These are phyloP conservation scores for Friedmanniomyces endolithicus DNA, from an alignment of 495 filamentous ascomycete genomes.

Conservation along the genomic window DNA sequence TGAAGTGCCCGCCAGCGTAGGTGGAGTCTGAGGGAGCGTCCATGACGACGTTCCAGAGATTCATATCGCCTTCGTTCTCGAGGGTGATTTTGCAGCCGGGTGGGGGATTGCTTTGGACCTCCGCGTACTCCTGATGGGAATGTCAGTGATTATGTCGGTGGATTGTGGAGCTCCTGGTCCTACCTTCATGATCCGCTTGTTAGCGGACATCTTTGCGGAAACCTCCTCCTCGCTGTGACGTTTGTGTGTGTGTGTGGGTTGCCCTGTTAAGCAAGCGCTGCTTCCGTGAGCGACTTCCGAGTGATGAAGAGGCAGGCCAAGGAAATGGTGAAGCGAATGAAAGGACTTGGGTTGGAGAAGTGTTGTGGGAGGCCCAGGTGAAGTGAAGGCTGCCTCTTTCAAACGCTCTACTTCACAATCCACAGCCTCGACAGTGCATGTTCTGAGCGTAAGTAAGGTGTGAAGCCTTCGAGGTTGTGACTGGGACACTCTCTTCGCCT, in stretches of 20 bases:
- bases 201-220: slow-evolving; percentile 24
- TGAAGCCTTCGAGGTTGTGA: too few species aligned
- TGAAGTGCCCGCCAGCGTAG: slow-evolving; percentile 57
- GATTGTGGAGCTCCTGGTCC: background rate
- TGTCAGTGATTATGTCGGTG: background rate
- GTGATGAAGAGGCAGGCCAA: background rate
- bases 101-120: slow-evolving; percentile 27
- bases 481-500: too few species aligned
- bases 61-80: slow-evolving; percentile 47
- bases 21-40: slow-evolving; percentile 36
- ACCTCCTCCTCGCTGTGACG: background rate
- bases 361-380: background rate
- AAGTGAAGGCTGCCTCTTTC: background rate
- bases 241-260: background rate
- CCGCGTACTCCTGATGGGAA: slow-evolving; percentile 25
- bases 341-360: background rate
- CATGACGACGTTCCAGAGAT: slow-evolving; percentile 72
- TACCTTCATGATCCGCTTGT: slow-evolving; percentile 54
- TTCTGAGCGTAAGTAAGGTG: too few species aligned
- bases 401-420: background rate
- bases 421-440: too few species aligned
- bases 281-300: background rate
- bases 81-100: slow-evolving; percentile 31
- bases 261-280: background rate
- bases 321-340: background rate